These are phyloP conservation scores for Xylaria sp. DNA, from an alignment of 2,329 filamentous ascomycete species.

Conservation along the genomic window DNA sequence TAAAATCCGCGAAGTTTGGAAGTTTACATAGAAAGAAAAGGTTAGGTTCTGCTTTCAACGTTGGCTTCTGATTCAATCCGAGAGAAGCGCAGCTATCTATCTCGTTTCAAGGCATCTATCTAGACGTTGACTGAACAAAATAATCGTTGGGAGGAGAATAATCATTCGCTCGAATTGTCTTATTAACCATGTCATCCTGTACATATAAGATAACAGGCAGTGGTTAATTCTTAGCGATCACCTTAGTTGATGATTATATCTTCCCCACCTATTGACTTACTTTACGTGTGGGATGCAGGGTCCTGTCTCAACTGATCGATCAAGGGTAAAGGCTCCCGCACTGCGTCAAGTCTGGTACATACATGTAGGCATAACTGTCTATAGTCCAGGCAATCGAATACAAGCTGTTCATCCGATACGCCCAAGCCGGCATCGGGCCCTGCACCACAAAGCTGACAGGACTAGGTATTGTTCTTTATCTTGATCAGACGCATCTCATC, in stretches of 20 bases:
- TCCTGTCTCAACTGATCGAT: conserved; percentile 42
- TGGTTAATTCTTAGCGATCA: too few species aligned
- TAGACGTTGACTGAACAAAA: too few species aligned
- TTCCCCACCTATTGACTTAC: not conserved
- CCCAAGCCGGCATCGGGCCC: not conserved
- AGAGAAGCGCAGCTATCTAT: too few species aligned
- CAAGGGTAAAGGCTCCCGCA: conserved; percentile 16
- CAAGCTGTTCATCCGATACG: not conserved
- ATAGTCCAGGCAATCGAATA: not conserved
- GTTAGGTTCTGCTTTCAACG: too few species aligned
- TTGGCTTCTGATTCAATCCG: too few species aligned
- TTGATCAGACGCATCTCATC: conserved; percentile 1
- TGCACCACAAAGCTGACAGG: not conserved
- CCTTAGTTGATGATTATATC: not conserved
- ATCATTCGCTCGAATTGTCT: too few species aligned
- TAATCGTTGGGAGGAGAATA: too few species aligned
- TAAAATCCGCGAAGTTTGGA: too few species aligned
- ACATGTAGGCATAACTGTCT: not conserved
- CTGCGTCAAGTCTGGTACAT: conserved; percentile 2
- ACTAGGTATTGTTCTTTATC: not conserved
- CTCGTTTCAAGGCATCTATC: too few species aligned
- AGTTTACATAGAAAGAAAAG: too few species aligned
- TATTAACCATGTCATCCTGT: too few species aligned
- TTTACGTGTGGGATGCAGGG: conserved; percentile 34
- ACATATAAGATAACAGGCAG: too few species aligned